Percentiles rank a stretch among this genome's conserved stretches.
These are phyloP conservation scores for Pleurotus citrinopileatus DNA, from an alignment of 768 basidiomycete species.

Conservation along the genomic window DNA sequence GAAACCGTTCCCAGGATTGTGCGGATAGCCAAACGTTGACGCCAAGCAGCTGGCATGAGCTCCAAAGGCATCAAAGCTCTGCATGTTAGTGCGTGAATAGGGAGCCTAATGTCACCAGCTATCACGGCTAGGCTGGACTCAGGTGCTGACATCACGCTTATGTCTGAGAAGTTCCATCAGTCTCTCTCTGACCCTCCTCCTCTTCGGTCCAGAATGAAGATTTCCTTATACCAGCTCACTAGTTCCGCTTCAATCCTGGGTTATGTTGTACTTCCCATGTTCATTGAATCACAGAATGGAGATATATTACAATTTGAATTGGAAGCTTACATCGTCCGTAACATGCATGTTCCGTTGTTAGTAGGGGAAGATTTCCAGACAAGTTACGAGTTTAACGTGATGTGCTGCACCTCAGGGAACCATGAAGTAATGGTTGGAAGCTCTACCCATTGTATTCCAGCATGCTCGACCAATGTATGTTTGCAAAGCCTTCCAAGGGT, in stretches of 20 bases:
- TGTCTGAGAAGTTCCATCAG: conserved; percentile 12
- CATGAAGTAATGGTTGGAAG: conserved; percentile 4
- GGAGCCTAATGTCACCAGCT: background rate
- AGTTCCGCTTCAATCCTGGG: conserved; percentile 15
- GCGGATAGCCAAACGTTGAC: background rate
- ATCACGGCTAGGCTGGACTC: conserved; percentile 12
- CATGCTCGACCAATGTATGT: conserved; percentile 13
- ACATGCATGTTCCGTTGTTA: conserved; percentile 24
- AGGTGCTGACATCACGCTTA: conserved; percentile 14
- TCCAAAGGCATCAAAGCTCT: conserved; percentile 9
- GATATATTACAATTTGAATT: conserved; percentile 12
- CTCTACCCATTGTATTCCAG: background rate
- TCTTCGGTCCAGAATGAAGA: background rate
- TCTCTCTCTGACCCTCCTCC: background rate
- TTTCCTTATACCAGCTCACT: conserved; percentile 1
- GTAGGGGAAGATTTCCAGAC: conserved; percentile 27
- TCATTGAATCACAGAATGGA: background rate
- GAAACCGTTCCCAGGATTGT: too few relatives aligned
- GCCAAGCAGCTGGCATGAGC: background rate
- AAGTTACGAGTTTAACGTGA: conserved; percentile 18
- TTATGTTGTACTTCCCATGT: conserved; percentile 16
- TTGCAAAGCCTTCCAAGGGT: background rate
- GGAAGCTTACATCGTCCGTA: conserved; percentile 23
- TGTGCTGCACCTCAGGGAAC: conserved; percentile 7
- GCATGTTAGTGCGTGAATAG: conserved; percentile 7